A percentile compares a stretch with the other conserved stretches of the same genome.
Conservation (phyloP, 2,329 filamentous ascomycete genomes). For the Botryosphaeria agaves region DNA sequence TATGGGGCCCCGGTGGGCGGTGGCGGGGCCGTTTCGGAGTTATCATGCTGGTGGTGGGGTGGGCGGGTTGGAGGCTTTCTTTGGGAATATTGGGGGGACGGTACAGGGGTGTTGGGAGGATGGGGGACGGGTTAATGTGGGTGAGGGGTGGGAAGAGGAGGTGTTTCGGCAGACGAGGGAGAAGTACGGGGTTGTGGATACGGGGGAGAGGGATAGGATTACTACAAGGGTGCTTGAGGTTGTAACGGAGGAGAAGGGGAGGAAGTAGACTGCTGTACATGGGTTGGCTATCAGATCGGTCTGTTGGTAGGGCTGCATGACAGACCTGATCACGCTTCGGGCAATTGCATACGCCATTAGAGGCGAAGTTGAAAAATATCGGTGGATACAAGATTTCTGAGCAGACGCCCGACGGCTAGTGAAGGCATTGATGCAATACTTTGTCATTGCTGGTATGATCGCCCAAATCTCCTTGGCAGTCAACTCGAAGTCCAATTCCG, state of each 20-base stretch:
- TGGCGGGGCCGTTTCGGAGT: slow-evolving; percentile 38
- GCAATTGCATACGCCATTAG: too few species aligned
- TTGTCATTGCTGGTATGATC: too few species aligned
- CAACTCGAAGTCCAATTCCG: too few species aligned
- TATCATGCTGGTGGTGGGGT: slow-evolving; percentile 41
- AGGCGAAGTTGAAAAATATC: too few species aligned
- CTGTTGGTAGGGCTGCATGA: too few species aligned
- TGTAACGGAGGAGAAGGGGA: slow-evolving; percentile 9
- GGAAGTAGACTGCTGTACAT: too few species aligned
- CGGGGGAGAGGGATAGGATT: slow-evolving; percentile 20
- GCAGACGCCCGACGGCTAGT: too few species aligned
- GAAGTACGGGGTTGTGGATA: slow-evolving; percentile 28
- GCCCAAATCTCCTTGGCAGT: too few species aligned
- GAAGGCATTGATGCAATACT: too few species aligned
- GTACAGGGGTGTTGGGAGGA: slow-evolving; percentile 37
- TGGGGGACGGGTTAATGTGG: slow-evolving; percentile 24
- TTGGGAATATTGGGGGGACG: slow-evolving; percentile 38
- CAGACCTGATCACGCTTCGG: too few species aligned
- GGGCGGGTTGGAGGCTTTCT: slow-evolving; percentile 33
- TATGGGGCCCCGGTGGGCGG: slow-evolving; percentile 37
- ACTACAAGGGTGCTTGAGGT: slow-evolving; percentile 24
- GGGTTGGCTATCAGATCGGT: too few species aligned
- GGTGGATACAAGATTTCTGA: too few species aligned
- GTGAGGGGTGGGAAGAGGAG: slow-evolving; percentile 26
- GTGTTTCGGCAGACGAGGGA: slow-evolving; percentile 28